Conservation (phyloP, 305 asterid species). For the Fraxinus floribunda region DNA sequence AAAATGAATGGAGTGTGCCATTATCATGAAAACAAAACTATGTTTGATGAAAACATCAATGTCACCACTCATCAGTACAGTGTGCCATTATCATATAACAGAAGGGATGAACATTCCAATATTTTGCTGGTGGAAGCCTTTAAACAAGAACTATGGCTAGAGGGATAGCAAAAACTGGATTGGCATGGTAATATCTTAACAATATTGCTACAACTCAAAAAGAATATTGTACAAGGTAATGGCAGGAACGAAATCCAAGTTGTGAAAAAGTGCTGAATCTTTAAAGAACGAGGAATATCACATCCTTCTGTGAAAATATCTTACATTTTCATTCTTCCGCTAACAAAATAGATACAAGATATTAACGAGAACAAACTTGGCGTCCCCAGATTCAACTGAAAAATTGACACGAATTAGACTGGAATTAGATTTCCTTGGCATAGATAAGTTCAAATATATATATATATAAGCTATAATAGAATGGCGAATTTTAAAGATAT, state of each 20-base stretch:
- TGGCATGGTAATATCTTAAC: background rate
- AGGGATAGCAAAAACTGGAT: background rate
- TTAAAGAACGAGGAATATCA: background rate
- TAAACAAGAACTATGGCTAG: background rate
- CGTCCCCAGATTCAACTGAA: conserved; percentile 25
- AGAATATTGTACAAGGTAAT: background rate
- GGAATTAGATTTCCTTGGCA: conserved; percentile 10
- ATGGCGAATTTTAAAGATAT: background rate
- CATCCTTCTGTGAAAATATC: conserved; percentile 9
- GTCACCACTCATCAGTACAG: background rate
- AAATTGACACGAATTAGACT: conserved; percentile 2
- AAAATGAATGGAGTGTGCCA: too few relatives aligned
- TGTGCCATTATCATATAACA: background rate
- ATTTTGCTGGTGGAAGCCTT: background rate
- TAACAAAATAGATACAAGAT: conserved; percentile 30
- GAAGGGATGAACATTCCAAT: background rate
- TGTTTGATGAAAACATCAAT: background rate
- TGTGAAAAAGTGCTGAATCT: background rate
- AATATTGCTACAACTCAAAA: background rate
- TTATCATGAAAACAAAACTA: background rate
- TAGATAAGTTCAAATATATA: background rate
- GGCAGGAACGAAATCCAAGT: background rate
- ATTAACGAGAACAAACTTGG: conserved; percentile 23
- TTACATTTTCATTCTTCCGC: conserved; percentile 23
- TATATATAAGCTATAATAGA: background rate